Conservation (phyloP, 176 grass and related monocot genomes). For the Puccinellia tenuiflora region DNA sequence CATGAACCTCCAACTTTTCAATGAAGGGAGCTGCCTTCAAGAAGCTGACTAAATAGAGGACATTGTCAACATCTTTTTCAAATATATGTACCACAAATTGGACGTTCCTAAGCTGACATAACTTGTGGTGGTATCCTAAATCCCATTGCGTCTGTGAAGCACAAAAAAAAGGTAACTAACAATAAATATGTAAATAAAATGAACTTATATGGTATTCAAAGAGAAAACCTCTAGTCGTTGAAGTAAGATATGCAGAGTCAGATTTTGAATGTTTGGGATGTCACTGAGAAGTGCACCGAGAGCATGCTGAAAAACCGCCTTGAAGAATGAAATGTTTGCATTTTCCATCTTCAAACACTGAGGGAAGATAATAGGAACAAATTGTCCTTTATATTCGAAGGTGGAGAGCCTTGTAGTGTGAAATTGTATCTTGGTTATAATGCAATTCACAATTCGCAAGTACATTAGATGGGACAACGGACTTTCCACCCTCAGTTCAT, state of each 20-base stretch:
- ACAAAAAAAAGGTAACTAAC: neutral
- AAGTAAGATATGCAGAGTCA: neutral
- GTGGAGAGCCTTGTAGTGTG: neutral
- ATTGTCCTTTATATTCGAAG: neutral
- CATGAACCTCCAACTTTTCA: neutral
- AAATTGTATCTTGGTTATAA: neutral
- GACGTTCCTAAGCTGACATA: neutral
- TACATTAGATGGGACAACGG: neutral
- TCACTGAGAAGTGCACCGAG: neutral
- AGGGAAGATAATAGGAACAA: neutral
- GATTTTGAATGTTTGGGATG: neutral
- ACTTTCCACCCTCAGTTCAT: neutral
- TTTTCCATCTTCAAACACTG: neutral
- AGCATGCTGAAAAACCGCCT: neutral
- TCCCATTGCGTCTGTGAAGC: neutral
- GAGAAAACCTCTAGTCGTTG: neutral
- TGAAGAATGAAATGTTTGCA: neutral
- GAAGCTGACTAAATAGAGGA: neutral
- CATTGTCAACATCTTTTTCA: neutral
- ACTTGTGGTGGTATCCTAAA: neutral
- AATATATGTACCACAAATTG: neutral
- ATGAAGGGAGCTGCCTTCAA: neutral
- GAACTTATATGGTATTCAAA: neutral
- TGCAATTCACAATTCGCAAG: neutral
- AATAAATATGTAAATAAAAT: neutral